Conservation (phyloP, 2,329 filamentous ascomycete species). For the Conoideocrella luteorostrata region DNA sequence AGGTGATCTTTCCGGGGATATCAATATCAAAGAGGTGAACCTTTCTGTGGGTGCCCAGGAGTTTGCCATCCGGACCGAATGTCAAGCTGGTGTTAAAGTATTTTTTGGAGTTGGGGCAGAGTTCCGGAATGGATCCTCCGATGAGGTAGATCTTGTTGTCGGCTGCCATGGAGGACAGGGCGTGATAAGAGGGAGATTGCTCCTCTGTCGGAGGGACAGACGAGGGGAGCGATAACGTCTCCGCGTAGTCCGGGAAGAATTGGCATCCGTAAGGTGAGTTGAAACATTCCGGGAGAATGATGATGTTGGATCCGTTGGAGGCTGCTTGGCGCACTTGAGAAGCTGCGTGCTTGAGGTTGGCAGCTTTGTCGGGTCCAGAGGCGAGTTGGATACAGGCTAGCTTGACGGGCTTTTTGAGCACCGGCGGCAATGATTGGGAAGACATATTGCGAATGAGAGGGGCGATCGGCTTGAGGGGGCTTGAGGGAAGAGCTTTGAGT, state of each 20-base stretch:
- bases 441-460: conserved; percentile 1
- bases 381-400: conserved; percentile 78
- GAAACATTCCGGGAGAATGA: conserved; percentile 97
- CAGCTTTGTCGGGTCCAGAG: conserved; percentile 72
- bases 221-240: conserved; percentile 73
- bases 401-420: conserved; percentile 72
- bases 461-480: background rate
- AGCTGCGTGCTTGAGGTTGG: conserved; percentile 76
- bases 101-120: conserved; percentile 48
- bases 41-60: conserved; percentile 87
- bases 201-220: conserved; percentile 59
- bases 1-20: conserved; percentile 90
- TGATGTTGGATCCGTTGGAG: conserved; percentile 67
- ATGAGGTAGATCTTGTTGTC: conserved; percentile 77
- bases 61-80: conserved; percentile 69
- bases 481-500: conserved; percentile 11
- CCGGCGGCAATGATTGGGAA: conserved; percentile 15
- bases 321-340: conserved; percentile 79
- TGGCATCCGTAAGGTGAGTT: conserved; percentile 92
- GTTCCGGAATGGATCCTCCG: conserved; percentile 89
- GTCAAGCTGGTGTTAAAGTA: conserved; percentile 89
- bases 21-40: conserved; percentile 97
- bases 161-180: conserved; percentile 70
- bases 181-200: conserved; percentile 78
- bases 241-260: conserved; percentile 88